Evolutionary conservation across 1,139 yeast species (phyloP), one percentile per base, ranked within the genome.

Genomic region (Protomyces lactucae-debilis): DNA sequence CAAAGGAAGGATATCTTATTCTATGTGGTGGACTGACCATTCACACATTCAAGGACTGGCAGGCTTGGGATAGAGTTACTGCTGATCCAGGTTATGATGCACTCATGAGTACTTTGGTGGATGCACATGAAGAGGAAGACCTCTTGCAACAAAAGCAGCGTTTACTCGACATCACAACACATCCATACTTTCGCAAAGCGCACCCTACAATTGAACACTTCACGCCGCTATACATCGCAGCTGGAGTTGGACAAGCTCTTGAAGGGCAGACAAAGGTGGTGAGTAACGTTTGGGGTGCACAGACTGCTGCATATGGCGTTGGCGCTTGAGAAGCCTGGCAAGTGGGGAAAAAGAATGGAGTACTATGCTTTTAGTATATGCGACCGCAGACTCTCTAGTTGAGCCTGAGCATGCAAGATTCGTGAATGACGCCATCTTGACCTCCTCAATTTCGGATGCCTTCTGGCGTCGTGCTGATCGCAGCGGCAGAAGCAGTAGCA

Each of bases 161-260:
- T 16, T 56, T 71, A 45, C 64, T 43, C 3, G 70, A 72, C 14
- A 73, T 86, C 36, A 76, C 85, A 60, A 73, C 73, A 55, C 71
- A 73, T 1, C 46, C 67, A 2, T 68, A 66, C 21, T 68, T 66
- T 16, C 32, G 66, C 35, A 55, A 66, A 36, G 86, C 93, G 0
- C 95, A 88, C 73, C 95, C 95, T 5, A 83, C 90, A 0, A 76
- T 84, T 57, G 95, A 88, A 68, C 95, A 88, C 73, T 82, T 87
- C 66, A 74, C 84, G 69, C 95, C 95, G 0, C 71, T 86, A 3
- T 83, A 85, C 39, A 88, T 85, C 53, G 91, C 86, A 1, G 79
- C 84, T 10, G 93, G 92, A 14, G 79, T 86, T 23, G 79, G 83
- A 28, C 32, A 28, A 4, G 32, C 32, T 16, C 75, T 75, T 2